Evolutionary conservation across 768 basidiomycete species (phyloP), one percentile per base, ranked within the genome.

Genomic region (Suillus lakei): DNA sequence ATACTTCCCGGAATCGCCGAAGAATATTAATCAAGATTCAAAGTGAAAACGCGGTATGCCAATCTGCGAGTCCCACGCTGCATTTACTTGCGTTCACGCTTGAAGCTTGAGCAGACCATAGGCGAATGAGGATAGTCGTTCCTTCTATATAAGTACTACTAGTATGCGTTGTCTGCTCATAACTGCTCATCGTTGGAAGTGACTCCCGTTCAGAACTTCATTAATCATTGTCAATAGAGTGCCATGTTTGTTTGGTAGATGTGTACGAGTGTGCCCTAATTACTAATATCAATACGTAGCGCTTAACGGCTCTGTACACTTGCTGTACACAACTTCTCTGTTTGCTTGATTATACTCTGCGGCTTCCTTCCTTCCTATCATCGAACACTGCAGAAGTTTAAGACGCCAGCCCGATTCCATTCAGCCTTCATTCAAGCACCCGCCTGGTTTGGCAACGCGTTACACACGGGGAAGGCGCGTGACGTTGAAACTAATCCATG

Each of bases 401-500:
- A 13, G 5, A 54, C 30, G 5, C 10, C 53, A 32, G 8, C 63
- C 51, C 48, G 66, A 66, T 43, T 48, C 68, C 16, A 56, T 34
- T 34, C 12, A 53, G 8, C 26, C 7, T 30, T 30, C 3, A 21
- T 30, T 9, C 28, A 32, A 32, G 10, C 41, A n/a, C 63, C 64
- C n/a, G 65, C 61, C 32, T 1, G 41, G 26, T 64, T 53, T 2
- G 65, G 66, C 55, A 63, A 61, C 13, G 36, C 53, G 28, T 69
- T 66, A 7, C 65, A 67, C 8, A 67, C 68, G 12, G 66, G 59
- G 51, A 61, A 66, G 21, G 73, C 68, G 55, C 23, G 32, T 55
- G 72, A 72, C 23, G 15, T 23, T 38, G 55, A 56, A 56, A 36
- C 48, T 16, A 68, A 12, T 36, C 41, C 56, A 77, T 77, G 76